phyloP scores from a whole-genome alignment of 2,329 filamentous ascomycete species.

The Ceratocystis cubensis region DNA sequence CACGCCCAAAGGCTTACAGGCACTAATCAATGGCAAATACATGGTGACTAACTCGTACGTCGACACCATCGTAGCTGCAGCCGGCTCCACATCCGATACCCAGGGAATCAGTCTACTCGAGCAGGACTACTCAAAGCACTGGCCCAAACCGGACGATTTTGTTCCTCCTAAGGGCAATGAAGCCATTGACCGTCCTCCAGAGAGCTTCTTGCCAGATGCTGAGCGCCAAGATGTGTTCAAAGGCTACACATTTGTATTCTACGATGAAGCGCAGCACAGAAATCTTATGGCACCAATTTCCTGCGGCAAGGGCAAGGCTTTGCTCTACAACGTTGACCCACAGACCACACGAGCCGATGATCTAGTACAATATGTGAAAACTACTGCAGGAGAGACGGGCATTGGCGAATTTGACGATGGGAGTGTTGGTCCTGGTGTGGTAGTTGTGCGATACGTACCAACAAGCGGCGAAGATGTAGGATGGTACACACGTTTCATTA shows the following conservation, averaged over 20 bases:
- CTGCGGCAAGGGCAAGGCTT: slow-evolving; percentile 69
- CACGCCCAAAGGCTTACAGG: slow-evolving; percentile 74
- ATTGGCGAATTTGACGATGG: slow-evolving; percentile 51
- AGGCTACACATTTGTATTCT: slow-evolving; percentile 81
- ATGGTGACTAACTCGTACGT: slow-evolving; percentile 66
- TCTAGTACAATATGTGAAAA: slow-evolving; percentile 64
- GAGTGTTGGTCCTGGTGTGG: slow-evolving; percentile 55
- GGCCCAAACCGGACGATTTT: slow-evolving; percentile 62
- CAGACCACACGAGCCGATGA: slow-evolving; percentile 58
- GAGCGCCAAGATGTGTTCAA: slow-evolving; percentile 61
- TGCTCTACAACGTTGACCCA: slow-evolving; percentile 50
- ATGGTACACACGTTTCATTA: slow-evolving; percentile 61
- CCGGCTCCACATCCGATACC: slow-evolving; percentile 32
- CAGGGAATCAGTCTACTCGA: slow-evolving; percentile 51
- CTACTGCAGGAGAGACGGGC: slow-evolving; percentile 61
- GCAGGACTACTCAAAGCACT: slow-evolving; percentile 62
- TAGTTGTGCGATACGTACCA: slow-evolving; percentile 61
- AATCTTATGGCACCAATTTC: slow-evolving; percentile 63
- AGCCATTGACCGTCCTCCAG: slow-evolving; percentile 52
- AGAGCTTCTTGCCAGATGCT: slow-evolving; percentile 59
- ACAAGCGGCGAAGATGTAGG: slow-evolving; percentile 38
- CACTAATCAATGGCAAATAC: slow-evolving; percentile 65
- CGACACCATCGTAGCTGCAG: slow-evolving; percentile 50
- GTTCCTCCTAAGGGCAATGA: slow-evolving; percentile 67
- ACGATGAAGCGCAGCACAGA: slow-evolving; percentile 61